phyloP scores from a whole-genome alignment of 202 grass and related monocot genomes.

The Schoenoplectus triqueter region DNA sequence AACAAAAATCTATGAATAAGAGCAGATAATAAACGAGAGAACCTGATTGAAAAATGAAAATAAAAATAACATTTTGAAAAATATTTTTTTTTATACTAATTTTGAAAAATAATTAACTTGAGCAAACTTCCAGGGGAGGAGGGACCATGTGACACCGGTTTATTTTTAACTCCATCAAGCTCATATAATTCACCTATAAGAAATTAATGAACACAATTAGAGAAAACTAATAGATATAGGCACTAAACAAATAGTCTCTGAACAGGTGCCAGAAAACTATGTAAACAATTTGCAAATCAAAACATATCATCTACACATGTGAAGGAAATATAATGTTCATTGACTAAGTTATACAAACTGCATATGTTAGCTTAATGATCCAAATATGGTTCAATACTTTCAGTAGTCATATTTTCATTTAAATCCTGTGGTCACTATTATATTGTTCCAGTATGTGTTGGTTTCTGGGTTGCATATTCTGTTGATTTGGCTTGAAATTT shows the following conservation, averaged over 20 bases:
- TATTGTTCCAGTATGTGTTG: background rate
- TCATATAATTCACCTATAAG: slow-evolving; percentile 73
- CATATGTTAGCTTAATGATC: background rate
- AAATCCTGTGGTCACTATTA: no score
- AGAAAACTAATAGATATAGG: background rate
- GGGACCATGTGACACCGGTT: slow-evolving; percentile 55
- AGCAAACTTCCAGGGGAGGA: slow-evolving; percentile 68
- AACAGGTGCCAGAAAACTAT: background rate
- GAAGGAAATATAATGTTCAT: slow-evolving; percentile 88
- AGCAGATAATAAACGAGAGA: background rate
- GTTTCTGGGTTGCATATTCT: background rate
- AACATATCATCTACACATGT: slow-evolving; percentile 80
- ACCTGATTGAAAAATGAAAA: no score
- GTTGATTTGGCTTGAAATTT: slow-evolving; percentile 16
- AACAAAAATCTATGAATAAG: no score
- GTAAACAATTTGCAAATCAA: background rate
- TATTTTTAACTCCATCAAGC: slow-evolving; percentile 68
- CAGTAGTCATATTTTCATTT: no score
- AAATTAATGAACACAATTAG: slow-evolving; percentile 4
- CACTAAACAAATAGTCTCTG: background rate
- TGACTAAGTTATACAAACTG: slow-evolving; percentile 31
- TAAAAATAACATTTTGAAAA: background rate
- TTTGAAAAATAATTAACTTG: slow-evolving; percentile 48
- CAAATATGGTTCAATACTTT: background rate
- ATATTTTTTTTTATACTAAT: no score